phyloP scores from a whole-genome alignment of 164 flowering plant genomes.

The Echeveria elegans region DNA sequence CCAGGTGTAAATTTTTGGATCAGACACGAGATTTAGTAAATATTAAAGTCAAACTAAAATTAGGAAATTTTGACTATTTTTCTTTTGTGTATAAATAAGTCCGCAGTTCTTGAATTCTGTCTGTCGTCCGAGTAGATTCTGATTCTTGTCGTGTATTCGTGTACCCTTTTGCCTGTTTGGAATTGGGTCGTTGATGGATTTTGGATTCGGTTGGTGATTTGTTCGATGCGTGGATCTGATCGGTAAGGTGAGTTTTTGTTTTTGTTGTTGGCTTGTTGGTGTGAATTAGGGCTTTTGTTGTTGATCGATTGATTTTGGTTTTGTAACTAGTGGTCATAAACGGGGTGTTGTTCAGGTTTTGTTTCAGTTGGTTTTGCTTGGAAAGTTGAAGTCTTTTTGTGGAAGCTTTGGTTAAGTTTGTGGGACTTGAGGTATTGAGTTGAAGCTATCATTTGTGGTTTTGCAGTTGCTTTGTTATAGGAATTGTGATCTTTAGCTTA shows the following conservation, averaged over 20 bases:
- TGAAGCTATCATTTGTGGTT: not conserved
- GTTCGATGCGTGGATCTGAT: not conserved
- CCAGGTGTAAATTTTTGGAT: not conserved
- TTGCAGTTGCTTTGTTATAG: not conserved
- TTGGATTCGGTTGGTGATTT: not conserved
- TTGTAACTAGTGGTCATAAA: not conserved
- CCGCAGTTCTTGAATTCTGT: not conserved
- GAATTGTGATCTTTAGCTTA: not conserved
- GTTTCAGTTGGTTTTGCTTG: not conserved
- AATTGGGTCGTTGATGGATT: not conserved
- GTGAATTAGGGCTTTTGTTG: not conserved
- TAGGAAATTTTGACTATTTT: not conserved
- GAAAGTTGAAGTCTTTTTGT: not conserved
- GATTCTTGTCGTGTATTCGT: not conserved
- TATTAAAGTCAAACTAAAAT: not conserved
- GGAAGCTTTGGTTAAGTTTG: slow-evolving; percentile 3
- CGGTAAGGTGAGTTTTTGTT: slow-evolving; percentile 4
- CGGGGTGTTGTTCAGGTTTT: not conserved
- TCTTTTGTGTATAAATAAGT: not conserved
- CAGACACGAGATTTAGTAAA: not conserved
- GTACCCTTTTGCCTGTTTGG: not conserved
- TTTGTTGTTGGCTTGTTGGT: not conserved
- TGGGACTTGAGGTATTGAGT: not conserved
- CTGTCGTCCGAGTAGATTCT: not conserved
- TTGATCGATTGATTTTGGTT: not conserved